Evolutionary conservation across 163 green algal genomes (phyloP), one percentile per base, ranked within the genome.

Genomic region (Chlorella variabilis): DNA sequence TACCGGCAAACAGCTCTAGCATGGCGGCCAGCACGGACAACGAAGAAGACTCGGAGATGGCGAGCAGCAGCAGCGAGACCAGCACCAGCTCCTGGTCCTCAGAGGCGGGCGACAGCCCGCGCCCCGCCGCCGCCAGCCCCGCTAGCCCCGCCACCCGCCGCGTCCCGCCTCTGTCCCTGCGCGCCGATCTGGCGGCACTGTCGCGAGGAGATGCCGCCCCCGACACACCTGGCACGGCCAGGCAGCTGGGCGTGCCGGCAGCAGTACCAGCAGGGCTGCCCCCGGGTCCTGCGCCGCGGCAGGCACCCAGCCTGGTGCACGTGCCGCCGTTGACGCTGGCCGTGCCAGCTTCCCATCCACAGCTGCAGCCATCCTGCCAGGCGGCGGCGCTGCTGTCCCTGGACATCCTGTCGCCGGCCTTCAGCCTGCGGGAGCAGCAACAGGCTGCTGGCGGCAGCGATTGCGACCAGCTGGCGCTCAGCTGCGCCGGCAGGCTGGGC

Each of bases 401-500:
- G 0, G 68, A 79, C 70, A 42, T 84, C 45, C 42, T 84, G 31
- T 84, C 78, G 3, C 78, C 78, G 5, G 78, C 78, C 7, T 62
- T 84, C 27, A 45, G 23, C 21, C 33, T 84, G 67, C 20, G 36
- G 38, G 23, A 7, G 15, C 41, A 27, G 18, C 71, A 39, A 33
- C 49, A 29, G 49, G 48, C 63, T 33, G 62, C 20, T 27, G 41
- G 31, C 45, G 3, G 13, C 21, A 21, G 20, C 51, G 42, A 51
- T 51, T 8, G 9, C 42, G 21, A 15, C 51, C 45, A 80, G 13
- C 54, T 73, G 27, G 27, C 34, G 48, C 42, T 39, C 8, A 11
- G 18, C n/a, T 79, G 68, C 21, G 79, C 79, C 5, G 38, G n/a
- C 34, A 17, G 61, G 62, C 70, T 84, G 51, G 79, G 79, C 21